Conservation (phyloP, 1,284 basidiomycete species). For the Mycosarcoma maydis region DNA sequence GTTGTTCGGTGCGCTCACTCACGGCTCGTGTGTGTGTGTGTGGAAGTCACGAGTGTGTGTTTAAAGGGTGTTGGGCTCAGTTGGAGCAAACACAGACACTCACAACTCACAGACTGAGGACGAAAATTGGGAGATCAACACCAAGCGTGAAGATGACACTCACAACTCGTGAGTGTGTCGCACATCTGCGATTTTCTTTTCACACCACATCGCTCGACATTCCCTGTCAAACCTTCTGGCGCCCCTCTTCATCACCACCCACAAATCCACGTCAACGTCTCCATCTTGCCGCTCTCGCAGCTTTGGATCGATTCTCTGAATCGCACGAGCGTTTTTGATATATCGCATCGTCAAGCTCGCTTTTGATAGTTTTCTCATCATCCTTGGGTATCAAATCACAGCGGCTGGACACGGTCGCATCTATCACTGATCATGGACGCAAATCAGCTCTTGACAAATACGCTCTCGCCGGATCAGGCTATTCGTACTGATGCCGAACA, state of each 20-base stretch:
- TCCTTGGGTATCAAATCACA: not conserved
- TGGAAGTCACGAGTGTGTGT: too few relatives aligned
- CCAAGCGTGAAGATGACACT: too few relatives aligned
- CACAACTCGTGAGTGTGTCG: too few relatives aligned
- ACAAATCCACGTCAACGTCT: not conserved
- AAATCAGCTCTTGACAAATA: slow-evolving; percentile 64
- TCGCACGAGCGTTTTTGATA: not conserved
- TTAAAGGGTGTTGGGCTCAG: not conserved
- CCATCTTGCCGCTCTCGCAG: not conserved
- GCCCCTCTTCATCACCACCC: not conserved
- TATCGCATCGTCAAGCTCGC: not conserved
- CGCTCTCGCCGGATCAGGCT: slow-evolving; percentile 63
- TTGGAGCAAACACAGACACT: not conserved
- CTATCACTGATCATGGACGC: slow-evolving; percentile 56
- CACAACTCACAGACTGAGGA: not conserved
- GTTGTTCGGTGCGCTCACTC: too few relatives aligned
- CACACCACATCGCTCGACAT: slow-evolving; percentile 2
- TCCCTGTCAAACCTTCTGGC: not conserved
- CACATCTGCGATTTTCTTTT: slow-evolving; percentile 8
- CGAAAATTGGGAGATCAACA: slow-evolving; percentile 19
- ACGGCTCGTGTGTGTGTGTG: not conserved
- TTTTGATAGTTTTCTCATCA: not conserved
- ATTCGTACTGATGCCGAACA: slow-evolving; percentile 63
- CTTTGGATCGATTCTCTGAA: not conserved
- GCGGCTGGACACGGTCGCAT: slow-evolving; percentile 1